phyloP scores from a whole-genome alignment of 2,329 filamentous ascomycete genomes.

The Cladosporium austrohemisphaericum region DNA sequence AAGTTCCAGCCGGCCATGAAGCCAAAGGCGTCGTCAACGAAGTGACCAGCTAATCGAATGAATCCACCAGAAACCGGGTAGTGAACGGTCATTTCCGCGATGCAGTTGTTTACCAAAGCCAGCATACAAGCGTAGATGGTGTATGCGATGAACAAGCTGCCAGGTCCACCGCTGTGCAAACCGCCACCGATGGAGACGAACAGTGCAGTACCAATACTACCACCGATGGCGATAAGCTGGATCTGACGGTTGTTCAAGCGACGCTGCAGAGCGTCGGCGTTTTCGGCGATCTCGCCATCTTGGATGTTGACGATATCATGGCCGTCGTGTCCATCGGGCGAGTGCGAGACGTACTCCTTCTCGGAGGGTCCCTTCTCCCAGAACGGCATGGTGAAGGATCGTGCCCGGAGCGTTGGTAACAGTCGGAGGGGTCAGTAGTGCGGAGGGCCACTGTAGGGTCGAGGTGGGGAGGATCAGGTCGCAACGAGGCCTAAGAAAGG shows the following conservation, averaged over 20 bases:
- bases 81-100: constrained; percentile 62
- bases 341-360: constrained; percentile 12
- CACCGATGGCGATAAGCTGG: constrained; percentile 36
- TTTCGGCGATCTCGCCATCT: constrained; percentile 20
- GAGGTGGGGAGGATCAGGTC: background rate
- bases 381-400: constrained; percentile 12
- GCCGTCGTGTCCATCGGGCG: constrained; percentile 11
- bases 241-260: constrained; percentile 34
- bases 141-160: constrained; percentile 57
- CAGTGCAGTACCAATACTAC: constrained; percentile 32
- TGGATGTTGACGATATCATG: constrained; percentile 15
- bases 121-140: constrained; percentile 54
- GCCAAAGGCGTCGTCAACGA: constrained; percentile 63
- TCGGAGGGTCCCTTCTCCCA: constrained; percentile 9
- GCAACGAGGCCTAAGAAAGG: background rate
- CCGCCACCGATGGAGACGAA: constrained; percentile 54
- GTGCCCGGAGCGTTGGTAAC: background rate
- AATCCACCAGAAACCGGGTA: constrained; percentile 63
- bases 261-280: constrained; percentile 31
- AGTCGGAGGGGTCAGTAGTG: background rate
- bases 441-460: background rate
- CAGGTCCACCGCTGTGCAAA: constrained; percentile 48
- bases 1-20: constrained; percentile 54
- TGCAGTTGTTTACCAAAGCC: constrained; percentile 60
- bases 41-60: constrained; percentile 61